A percentile compares a stretch with the other conserved stretches of the same genome.
Conservation (phyloP, 2,329 filamentous ascomycete genomes). For the Metarhizium anisopliae region DNA sequence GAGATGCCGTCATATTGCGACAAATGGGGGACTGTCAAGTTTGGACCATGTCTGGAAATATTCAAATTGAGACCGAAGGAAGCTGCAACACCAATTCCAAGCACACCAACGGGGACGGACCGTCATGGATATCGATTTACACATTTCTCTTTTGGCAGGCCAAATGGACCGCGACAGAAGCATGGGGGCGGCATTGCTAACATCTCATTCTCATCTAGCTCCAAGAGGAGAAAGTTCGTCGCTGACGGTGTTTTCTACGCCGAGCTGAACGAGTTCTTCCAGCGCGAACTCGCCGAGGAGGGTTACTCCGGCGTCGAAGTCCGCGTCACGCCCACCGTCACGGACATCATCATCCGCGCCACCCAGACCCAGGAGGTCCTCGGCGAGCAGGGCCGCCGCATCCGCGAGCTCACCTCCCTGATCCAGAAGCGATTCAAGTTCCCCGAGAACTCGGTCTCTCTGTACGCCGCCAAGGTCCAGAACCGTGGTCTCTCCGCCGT, state of each 20-base stretch:
- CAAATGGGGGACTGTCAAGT: no score
- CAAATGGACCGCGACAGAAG: no score
- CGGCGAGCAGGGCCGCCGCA: conserved; percentile 98
- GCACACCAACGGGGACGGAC: no score
- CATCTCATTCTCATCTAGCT: conserved; percentile 39
- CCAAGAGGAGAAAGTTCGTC: conserved; percentile 91
- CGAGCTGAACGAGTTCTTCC: conserved; percentile 99
- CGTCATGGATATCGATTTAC: no score
- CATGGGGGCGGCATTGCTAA: conserved; percentile 2
- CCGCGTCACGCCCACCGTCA: conserved; percentile 98
- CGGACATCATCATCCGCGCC: conserved; percentile 99
- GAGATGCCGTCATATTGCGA: not conserved
- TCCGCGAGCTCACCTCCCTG: conserved; percentile 98
- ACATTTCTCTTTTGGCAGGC: no score
- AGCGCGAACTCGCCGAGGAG: conserved; percentile 99
- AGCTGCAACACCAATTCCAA: no score
- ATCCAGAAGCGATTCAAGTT: conserved; percentile 99
- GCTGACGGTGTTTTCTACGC: conserved; percentile 99
- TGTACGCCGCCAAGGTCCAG: conserved; percentile 99
- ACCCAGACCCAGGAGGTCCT: conserved; percentile 99
- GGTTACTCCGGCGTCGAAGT: conserved; percentile 99
- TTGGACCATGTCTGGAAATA: no score
- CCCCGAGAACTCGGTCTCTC: conserved; percentile 99
- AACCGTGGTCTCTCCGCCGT: conserved; percentile 99
- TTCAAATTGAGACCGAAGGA: no score